phyloP scores from a whole-genome alignment of 306 rosid species.

The Castanospermum australe region DNA sequence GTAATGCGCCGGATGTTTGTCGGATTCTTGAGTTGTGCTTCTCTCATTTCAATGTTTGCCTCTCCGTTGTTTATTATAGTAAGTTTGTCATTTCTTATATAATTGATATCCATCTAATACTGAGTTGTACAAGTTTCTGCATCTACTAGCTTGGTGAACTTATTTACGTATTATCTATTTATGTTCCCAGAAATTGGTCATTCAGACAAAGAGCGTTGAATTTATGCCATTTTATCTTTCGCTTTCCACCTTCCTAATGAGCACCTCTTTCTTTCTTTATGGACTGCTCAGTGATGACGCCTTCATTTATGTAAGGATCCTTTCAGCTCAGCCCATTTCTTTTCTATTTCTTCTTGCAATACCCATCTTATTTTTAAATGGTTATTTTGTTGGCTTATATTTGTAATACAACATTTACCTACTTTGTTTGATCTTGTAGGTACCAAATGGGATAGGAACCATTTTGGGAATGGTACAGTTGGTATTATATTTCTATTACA shows the following conservation, averaged over 20 bases:
- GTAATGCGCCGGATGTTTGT: slow-evolving; percentile 45
- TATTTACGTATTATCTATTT: slow-evolving; percentile 2
- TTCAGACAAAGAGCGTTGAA: slow-evolving; percentile 84
- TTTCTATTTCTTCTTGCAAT: background rate
- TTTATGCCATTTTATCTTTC: slow-evolving; percentile 96
- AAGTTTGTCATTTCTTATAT: slow-evolving; percentile 39
- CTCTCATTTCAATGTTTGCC: slow-evolving; percentile 88
- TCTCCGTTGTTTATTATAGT: slow-evolving; percentile 92
- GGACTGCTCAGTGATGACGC: slow-evolving; percentile 66
- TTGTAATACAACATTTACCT: background rate
- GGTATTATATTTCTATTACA: slow-evolving; percentile 56
- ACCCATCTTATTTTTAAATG: background rate
- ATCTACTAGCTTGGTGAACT: background rate
- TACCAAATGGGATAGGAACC: slow-evolving; percentile 91
- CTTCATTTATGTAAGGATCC: slow-evolving; percentile 68
- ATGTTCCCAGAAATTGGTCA: slow-evolving; percentile 70
- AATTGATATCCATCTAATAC: background rate
- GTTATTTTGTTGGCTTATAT: background rate
- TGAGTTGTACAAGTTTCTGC: background rate
- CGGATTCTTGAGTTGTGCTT: slow-evolving; percentile 70
- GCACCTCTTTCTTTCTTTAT: slow-evolving; percentile 66
- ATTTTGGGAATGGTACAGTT: slow-evolving; percentile 74
- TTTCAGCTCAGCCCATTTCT: background rate
- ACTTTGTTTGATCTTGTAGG: slow-evolving; percentile 47
- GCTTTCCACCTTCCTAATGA: slow-evolving; percentile 87